Conservation (phyloP, 177 flowering plant genomes). For the Telopea speciosissima region DNA sequence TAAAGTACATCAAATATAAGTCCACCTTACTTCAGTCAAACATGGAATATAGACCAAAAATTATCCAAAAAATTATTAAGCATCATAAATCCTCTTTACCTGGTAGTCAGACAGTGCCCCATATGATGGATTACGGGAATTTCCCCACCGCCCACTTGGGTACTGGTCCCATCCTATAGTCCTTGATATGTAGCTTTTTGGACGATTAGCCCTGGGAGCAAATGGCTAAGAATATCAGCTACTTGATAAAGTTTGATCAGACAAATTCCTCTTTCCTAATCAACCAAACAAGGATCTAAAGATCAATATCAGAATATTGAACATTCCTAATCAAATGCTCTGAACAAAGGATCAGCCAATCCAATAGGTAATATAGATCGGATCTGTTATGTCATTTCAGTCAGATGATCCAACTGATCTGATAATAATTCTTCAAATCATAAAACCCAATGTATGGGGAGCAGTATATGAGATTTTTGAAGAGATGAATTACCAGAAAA, state of each 20-base stretch:
- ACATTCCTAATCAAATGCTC: no score
- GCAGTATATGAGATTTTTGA: conserved; percentile 3
- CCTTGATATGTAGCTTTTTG: conserved; percentile 82
- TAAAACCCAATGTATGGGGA: neutral
- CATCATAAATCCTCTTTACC: conserved; percentile 29
- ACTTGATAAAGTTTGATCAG: neutral
- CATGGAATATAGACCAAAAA: neutral
- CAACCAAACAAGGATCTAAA: neutral
- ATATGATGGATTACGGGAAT: conserved; percentile 82
- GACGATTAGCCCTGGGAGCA: conserved; percentile 87
- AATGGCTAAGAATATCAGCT: conserved; percentile 6
- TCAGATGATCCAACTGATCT: no score
- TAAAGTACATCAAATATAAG: neutral
- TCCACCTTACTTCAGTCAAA: neutral
- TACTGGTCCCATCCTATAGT: conserved; percentile 83
- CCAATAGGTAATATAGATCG: no score
- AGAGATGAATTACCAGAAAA: conserved; percentile 64
- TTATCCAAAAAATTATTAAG: neutral
- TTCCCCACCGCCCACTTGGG: conserved; percentile 91
- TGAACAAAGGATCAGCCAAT: no score
- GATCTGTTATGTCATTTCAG: no score
- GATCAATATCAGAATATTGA: no score
- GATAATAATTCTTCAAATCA: no score
- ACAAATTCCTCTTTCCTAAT: neutral
- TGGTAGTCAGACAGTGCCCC: conserved; percentile 80